Percentiles rank a stretch among this genome's conserved stretches.
These are phyloP conservation scores for Chlamydomonas reinhardtii DNA, from an alignment of 163 green algal species.

Conservation along the genomic window DNA sequence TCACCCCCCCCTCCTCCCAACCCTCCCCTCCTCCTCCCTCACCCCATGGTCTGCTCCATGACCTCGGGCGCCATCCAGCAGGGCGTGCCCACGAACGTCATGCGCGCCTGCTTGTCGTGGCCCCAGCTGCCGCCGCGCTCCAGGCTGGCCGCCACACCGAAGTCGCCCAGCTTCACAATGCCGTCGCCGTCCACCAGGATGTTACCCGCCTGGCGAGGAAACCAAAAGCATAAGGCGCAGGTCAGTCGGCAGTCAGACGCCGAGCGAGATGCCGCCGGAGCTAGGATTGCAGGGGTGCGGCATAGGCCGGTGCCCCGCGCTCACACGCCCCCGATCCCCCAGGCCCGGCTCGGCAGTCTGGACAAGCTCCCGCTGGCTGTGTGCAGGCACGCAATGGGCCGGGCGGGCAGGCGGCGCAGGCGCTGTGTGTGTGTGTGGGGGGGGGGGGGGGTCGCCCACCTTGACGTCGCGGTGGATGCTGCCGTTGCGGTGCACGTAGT, in stretches of 20 bases:
- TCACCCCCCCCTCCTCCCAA: no score
- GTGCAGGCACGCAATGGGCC: no score
- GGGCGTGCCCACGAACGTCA: conserved; percentile 98
- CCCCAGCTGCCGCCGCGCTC: conserved; percentile 92
- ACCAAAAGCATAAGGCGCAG: no score
- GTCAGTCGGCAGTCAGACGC: no score
- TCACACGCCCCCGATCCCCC: no score
- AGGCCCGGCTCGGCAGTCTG: no score
- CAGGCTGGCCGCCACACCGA: conserved; percentile 96
- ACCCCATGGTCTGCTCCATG: conserved; percentile 90
- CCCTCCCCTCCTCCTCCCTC: neutral
- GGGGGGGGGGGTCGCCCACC: conserved; percentile 57
- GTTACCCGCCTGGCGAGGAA: conserved; percentile 94
- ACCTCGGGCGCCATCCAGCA: conserved; percentile 99
- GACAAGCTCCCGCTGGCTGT: no score
- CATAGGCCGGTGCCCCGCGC: no score
- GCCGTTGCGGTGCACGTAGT: conserved; percentile 96
- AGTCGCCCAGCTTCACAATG: conserved; percentile 96
- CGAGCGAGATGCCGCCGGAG: no score
- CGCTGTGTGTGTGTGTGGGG: neutral
- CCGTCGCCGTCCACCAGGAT: conserved; percentile 95
- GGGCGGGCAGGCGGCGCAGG: no score
- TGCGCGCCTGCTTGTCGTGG: conserved; percentile 81
- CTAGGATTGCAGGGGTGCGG: no score
- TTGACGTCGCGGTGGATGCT: conserved; percentile 98